Conservation (phyloP, 106 monocot species). For the Dendrobium huoshanense region DNA sequence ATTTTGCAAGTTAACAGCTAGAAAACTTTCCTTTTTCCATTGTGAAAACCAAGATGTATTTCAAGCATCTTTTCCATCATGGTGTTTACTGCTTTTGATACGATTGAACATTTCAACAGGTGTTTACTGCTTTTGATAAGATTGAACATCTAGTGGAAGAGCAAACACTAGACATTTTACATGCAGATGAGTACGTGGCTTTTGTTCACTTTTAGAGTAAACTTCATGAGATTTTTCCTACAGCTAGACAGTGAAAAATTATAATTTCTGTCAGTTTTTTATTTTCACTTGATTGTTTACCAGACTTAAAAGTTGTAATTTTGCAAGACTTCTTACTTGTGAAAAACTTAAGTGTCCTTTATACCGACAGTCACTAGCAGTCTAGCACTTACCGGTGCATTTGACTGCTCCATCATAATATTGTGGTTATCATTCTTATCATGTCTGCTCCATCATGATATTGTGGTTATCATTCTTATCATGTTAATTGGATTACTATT, state of each 20-base stretch:
- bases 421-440: background rate
- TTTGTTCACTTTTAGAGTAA: background rate
- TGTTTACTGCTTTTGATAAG: slow-evolving; percentile 3
- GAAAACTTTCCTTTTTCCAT: background rate
- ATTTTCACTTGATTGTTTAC: background rate
- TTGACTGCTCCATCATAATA: background rate
- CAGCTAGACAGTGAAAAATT: background rate
- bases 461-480: background rate
- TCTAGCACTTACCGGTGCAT: background rate
- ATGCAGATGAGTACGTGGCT: slow-evolving; percentile 6
- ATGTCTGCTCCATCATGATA: background rate
- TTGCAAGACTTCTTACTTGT: background rate
- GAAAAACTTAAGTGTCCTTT: background rate
- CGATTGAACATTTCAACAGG: slow-evolving; percentile 2
- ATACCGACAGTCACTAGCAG: background rate
- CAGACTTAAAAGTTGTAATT: background rate
- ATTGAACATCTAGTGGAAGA: slow-evolving; percentile 5
- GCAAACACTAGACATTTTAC: slow-evolving; percentile 5
- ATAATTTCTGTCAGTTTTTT: background rate
- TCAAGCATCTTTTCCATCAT: background rate
- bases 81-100: slow-evolving; percentile 1
- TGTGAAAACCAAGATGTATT: background rate
- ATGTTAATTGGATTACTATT: background rate
- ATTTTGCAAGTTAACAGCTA: background rate
- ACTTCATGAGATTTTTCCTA: background rate